phyloP scores from a whole-genome alignment of 495 filamentous ascomycete genomes.

The Glonium stellatum region DNA sequence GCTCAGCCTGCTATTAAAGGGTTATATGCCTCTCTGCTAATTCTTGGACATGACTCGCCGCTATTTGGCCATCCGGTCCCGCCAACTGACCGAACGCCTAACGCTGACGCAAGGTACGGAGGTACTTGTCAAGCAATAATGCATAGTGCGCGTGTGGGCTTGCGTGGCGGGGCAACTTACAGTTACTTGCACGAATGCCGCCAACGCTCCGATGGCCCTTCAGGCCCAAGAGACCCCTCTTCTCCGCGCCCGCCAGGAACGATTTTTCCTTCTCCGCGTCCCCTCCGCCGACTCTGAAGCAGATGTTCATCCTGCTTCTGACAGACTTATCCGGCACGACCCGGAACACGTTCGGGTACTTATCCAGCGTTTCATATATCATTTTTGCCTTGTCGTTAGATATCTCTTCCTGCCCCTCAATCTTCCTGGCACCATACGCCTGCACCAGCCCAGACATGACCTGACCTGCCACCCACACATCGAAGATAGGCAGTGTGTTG shows the following conservation, averaged over 20 bases:
- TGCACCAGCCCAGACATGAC: constrained; percentile 65
- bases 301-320: constrained; percentile 86
- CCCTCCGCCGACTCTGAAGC: constrained; percentile 66
- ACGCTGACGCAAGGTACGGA: no score
- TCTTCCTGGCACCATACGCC: constrained; percentile 53
- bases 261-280: constrained; percentile 62
- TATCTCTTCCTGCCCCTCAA: constrained; percentile 64
- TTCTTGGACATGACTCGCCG: no score
- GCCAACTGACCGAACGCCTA: no score
- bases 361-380: constrained; percentile 69
- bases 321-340: constrained; percentile 67
- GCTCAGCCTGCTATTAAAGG: not conserved
- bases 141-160: no score
- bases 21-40: not conserved
- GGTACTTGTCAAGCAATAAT: no score
- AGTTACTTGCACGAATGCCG: constrained; percentile 58
- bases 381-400: constrained; percentile 62
- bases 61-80: no score
- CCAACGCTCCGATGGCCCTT: constrained; percentile 80
- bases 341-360: constrained; percentile 58
- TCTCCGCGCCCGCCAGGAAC: constrained; percentile 66
- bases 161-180: constrained; percentile 22
- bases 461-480: constrained; percentile 79
- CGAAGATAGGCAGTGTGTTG: constrained; percentile 92
- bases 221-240: constrained; percentile 57